These are phyloP conservation scores for Daldinia sp. DNA, from an alignment of 2,329 filamentous ascomycete species.

Conservation along the genomic window DNA sequence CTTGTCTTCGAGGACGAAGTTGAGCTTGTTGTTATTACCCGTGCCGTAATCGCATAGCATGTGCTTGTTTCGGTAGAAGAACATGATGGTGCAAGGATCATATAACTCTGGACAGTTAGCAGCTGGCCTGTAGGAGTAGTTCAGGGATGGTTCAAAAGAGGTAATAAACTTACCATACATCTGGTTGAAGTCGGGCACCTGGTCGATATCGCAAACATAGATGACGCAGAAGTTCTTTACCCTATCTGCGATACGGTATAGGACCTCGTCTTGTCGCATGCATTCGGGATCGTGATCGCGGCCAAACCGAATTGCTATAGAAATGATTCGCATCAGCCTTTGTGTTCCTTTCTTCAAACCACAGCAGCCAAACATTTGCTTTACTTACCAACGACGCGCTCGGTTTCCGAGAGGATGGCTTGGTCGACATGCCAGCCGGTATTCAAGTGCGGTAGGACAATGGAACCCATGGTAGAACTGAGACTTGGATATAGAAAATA, in stretches of 20 bases:
- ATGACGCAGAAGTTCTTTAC: constrained; percentile 95
- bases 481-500: not conserved
- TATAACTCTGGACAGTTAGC: constrained; percentile 67
- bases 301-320: constrained; percentile 85
- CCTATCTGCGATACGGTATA: constrained; percentile 91
- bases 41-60: constrained; percentile 99
- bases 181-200: constrained; percentile 91
- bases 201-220: constrained; percentile 93
- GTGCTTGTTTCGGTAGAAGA: constrained; percentile 97
- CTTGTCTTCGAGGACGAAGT: constrained; percentile 97
- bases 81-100: constrained; percentile 95
- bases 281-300: constrained; percentile 85
- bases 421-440: constrained; percentile 99
- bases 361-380: not conserved
- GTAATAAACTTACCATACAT: constrained; percentile 76
- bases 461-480: constrained; percentile 72
- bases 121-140: constrained; percentile 41
- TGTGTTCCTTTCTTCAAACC: too few relatives aligned
- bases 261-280: constrained; percentile 86
- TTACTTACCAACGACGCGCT: constrained; percentile 75
- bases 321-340: not conserved
- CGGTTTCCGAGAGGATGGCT: constrained; percentile 88
- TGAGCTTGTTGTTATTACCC: constrained; percentile 98
- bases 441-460: constrained; percentile 89
- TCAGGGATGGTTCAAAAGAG: not conserved